Base-by-base conservation (phyloP, 805 yeast genomes). In the Cyberlindnera nakhonratchasimensis region DNA sequence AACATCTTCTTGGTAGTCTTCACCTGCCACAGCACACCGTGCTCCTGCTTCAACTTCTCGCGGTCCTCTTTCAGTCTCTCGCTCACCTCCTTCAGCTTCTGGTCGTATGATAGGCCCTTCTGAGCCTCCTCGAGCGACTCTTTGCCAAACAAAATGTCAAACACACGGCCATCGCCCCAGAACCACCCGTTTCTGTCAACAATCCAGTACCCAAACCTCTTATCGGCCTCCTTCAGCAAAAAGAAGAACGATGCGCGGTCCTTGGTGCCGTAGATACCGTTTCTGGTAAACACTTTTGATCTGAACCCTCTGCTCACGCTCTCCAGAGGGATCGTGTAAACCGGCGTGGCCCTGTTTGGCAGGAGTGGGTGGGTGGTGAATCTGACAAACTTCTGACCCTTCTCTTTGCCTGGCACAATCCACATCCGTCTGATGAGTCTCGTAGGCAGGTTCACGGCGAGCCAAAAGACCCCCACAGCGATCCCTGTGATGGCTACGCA, bases 161-260 rank as follows among this genome's bases (percentile, higher is more conserved):
- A 83, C 2, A 87, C 83, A 45, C 96, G 71, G 13, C 95, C 96
- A 61, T 87, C 95, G 25, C 93, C 90, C 95, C 95, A 87, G 66
- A 85, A 87, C 70, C 88, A 87, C 11, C 95, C 96, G 53, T 79
- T 81, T 51, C 96, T 71, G 58, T 87, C 96, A 16, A 86, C 83
- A 14, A 56, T 47, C 87, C 90, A 86, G 19, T 86, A 87, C 0
- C 59, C 61, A 29, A 76, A 68, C 44, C 67, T 64, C 30, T 57
- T 62, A 17, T 74, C 73, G 18, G 67, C 62, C 54, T 86, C 91
- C 59, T 77, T 79, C 50, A 87, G 62, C 35, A 83, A 75, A 57
- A 86, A 82, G 70, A 83, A 80, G 61, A 86, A 86, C 39, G 85
- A 73, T 2, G 85, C 70, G 35, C 79, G 75, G 61, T 85, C 89